Conservation (phyloP, 192 early-diverging fungal genomes). For the Chytriomyces sp. region DNA sequence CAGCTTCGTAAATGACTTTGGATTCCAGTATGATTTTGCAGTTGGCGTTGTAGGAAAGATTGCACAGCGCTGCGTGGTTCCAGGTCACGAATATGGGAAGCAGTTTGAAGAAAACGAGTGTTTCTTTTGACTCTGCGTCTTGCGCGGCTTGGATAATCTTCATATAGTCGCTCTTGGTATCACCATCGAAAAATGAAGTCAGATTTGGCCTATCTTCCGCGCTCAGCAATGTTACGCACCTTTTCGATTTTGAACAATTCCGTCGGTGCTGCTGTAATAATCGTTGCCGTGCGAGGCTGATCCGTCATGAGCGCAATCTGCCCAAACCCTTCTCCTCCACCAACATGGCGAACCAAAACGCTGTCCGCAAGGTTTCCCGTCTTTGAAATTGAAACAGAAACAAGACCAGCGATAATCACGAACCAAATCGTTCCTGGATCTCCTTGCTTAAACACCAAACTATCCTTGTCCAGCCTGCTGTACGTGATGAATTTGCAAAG, state of each 20-base stretch:
- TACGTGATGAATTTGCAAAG: slow-evolving; percentile 22
- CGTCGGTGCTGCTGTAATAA: slow-evolving; percentile 41
- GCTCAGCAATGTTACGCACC: not conserved
- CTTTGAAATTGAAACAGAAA: slow-evolving; percentile 43
- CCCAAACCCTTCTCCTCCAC: slow-evolving; percentile 51
- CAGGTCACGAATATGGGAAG: slow-evolving; percentile 43
- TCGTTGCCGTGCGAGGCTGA: slow-evolving; percentile 49
- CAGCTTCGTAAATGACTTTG: slow-evolving; percentile 30
- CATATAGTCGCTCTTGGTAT: slow-evolving; percentile 40
- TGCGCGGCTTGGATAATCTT: slow-evolving; percentile 47
- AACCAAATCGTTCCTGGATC: slow-evolving; percentile 56
- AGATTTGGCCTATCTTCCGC: not conserved
- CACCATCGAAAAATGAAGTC: not conserved
- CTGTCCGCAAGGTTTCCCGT: slow-evolving; percentile 40
- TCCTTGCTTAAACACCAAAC: slow-evolving; percentile 33
- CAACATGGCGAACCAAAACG: slow-evolving; percentile 9
- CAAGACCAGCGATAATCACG: slow-evolving; percentile 47
- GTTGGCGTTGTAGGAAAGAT: slow-evolving; percentile 37
- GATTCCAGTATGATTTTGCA: slow-evolving; percentile 27
- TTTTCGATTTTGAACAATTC: slow-evolving; percentile 53
- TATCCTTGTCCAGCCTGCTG: not conserved
- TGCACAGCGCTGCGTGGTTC: slow-evolving; percentile 18
- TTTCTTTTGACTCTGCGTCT: slow-evolving; percentile 48
- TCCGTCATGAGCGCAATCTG: slow-evolving; percentile 53
- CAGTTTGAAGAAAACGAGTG: slow-evolving; percentile 42